Evolutionary conservation across 139 green algal genomes (phyloP), one percentile per base, ranked within the genome.

Genomic region (Picochlorum sp.): DNA sequence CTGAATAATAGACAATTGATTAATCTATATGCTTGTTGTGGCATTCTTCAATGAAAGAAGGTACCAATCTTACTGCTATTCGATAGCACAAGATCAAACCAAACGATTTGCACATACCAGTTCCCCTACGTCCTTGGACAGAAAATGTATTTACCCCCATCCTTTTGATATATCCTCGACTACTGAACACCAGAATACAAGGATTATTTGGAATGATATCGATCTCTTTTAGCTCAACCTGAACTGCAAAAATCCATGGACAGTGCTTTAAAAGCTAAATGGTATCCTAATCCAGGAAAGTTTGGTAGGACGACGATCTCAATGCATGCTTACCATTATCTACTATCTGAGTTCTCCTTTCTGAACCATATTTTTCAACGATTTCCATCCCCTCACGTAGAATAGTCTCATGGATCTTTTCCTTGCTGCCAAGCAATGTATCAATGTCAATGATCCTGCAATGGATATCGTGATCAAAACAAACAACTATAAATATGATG

Each of bases 91-190:
- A 60, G 14, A 14, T 12, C 13, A 18, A 25, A 47, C 18, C 44
- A 36, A 36, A n/a, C n/a, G n/a, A n/a, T n/a, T n/a, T n/a, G n/a
- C n/a, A n/a, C 7, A 47, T n/a, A 61, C 75, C 76, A 36, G 49
- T 54, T 33, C 68, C 66, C 25, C 65, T 47, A 26, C 49, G 39
- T 18, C 50, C 25, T 54, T 88, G 81, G 26, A 68, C 62, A 3
- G 66, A 54, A 43, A 95, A 90, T 10, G 69, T 59, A 55, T 84
- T 69, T 1, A 62, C 47, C n/a, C 47, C 50, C 75, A 95, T 87
- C 33, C 87, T 73, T 72, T 96, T 96, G 67, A 96, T 79, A 76
- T 85, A 96, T n/a, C 88, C 88, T 16, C 61, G 58, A 18, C 70
- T 57, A 51, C 58, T 83, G 61, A 89, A 74, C 4, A 81, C 61